Percentiles rank a stretch among this genome's conserved stretches.
These are phyloP conservation scores for Saturnispora zaruensis DNA, from an alignment of 805 yeast species.

Conservation along the genomic window DNA sequence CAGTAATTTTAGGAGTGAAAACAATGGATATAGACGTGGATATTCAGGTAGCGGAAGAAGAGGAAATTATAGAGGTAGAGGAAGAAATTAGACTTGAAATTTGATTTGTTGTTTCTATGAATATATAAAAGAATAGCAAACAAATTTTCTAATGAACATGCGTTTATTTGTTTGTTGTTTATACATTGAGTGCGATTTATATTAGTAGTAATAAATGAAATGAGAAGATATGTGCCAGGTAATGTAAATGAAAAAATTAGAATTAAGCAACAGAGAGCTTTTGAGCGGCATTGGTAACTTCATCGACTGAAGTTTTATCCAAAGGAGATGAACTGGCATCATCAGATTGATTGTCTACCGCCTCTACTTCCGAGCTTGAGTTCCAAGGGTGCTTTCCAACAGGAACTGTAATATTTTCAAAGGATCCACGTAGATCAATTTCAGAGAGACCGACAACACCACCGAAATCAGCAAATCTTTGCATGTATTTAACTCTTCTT, in stretches of 20 bases:
- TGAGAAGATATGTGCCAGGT: background rate
- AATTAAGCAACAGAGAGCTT: background rate
- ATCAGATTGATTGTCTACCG: background rate
- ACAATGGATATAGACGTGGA: conserved; percentile 3
- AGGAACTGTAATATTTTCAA: conserved; percentile 21
- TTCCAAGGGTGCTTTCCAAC: conserved; percentile 26
- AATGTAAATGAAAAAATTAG: background rate
- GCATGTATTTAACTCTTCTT: conserved; percentile 55
- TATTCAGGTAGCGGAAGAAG: conserved; percentile 2
- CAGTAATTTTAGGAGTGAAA: conserved; percentile 3
- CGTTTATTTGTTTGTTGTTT: background rate
- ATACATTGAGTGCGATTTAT: background rate
- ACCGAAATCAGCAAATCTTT: conserved; percentile 67
- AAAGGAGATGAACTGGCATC: background rate
- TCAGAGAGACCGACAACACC: conserved; percentile 73
- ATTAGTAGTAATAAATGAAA: background rate
- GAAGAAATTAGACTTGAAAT: background rate
- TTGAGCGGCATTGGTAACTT: background rate
- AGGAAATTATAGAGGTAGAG: background rate
- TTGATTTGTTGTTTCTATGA: background rate
- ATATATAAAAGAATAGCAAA: background rate
- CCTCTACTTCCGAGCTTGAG: background rate
- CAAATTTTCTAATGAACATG: background rate
- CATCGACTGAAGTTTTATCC: background rate
- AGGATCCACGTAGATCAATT: conserved; percentile 52